Evolutionary conservation across 192 early-diverging fungal species (phyloP), one percentile per base, ranked within the genome.

Genomic region (Linnemannia elongata): DNA sequence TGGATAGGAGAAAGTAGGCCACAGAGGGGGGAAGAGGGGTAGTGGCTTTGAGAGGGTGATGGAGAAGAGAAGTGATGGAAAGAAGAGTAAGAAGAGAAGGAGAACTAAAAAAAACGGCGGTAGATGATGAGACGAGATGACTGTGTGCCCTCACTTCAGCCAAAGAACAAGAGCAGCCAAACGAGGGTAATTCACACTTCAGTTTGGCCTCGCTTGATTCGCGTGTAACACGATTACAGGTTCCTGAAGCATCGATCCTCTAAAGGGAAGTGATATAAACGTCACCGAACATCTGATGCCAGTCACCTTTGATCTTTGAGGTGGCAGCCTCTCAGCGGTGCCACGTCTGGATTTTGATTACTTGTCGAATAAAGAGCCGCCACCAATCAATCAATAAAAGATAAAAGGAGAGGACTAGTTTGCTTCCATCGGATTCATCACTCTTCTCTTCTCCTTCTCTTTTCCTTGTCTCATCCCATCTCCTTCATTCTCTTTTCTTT

Each of bases 291-390:
- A 73, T 17, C 9, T 0, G 15, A 15, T n/a, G n/a, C 42, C 70
- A 44, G 24, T 45, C 39, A 72, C 55, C 3, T 1, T 8, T 5
- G 0, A 20, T 22, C 18, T n/a, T 49, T 83, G 82, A 68, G 72
- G 45, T 83, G 82, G 76, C 76, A 74, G 52, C 57, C n/a, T n/a
- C 7, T 24, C 3, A 42, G 72, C 60, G 54, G 41, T 83, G 82
- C 82, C 82, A 83, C 82, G 82, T 83, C 47, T 55, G 12, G 72
- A 1, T 15, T 69, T 27, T 18, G 27, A 7, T 33, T 49, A 33
- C 13, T 4, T 6, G 6, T 52, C 49, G 49, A 52, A 52, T 52
- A 18, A 52, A 17, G 17, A 52, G 49, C 68, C 70, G 52, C 79
- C 49, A 73, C 63, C 20, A 69, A 75, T 49, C 45, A 30, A 15